Conservation (phyloP, 225 moss, liverwort and hornwort genomes). For the Pleurozium schreberi region DNA sequence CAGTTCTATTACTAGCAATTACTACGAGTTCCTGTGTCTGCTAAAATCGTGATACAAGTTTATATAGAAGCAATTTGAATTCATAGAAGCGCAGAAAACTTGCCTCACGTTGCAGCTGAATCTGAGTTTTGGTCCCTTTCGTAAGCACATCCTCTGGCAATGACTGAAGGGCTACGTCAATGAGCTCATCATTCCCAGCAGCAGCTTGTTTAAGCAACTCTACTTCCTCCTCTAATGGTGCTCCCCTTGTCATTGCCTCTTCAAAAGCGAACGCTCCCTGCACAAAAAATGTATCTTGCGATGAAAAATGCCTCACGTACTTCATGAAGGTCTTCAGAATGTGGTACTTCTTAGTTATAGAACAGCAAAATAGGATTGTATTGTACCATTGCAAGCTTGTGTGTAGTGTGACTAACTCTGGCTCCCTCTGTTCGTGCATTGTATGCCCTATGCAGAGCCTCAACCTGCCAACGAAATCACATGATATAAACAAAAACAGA, state of each 20-base stretch:
- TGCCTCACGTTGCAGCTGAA: conserved; percentile 70
- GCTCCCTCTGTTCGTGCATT: conserved; percentile 82
- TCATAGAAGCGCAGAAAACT: conserved; percentile 10
- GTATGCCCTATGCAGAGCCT: conserved; percentile 77
- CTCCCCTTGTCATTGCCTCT: conserved; percentile 72
- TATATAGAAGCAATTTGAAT: neutral
- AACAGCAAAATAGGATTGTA: neutral
- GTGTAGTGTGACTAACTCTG: conserved; percentile 80
- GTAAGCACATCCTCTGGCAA: conserved; percentile 64
- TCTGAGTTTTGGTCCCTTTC: conserved; percentile 59
- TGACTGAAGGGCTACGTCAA: conserved; percentile 76
- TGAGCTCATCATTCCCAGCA: conserved; percentile 75
- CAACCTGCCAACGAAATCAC: conserved; percentile 43
- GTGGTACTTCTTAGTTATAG: neutral
- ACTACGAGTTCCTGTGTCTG: neutral
- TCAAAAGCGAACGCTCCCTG: conserved; percentile 98
- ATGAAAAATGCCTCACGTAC: neutral
- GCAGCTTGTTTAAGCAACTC: conserved; percentile 64
- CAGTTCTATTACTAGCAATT: neutral
- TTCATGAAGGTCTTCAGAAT: neutral
- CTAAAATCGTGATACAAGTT: neutral
- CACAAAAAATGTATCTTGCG: neutral
- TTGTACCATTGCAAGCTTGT: conserved; percentile 96
- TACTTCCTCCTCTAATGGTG: conserved; percentile 59
- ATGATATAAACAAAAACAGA: neutral